phyloP scores from a whole-genome alignment of 371 early-diverging fungal genomes.

The Catenaria anguillulae region DNA sequence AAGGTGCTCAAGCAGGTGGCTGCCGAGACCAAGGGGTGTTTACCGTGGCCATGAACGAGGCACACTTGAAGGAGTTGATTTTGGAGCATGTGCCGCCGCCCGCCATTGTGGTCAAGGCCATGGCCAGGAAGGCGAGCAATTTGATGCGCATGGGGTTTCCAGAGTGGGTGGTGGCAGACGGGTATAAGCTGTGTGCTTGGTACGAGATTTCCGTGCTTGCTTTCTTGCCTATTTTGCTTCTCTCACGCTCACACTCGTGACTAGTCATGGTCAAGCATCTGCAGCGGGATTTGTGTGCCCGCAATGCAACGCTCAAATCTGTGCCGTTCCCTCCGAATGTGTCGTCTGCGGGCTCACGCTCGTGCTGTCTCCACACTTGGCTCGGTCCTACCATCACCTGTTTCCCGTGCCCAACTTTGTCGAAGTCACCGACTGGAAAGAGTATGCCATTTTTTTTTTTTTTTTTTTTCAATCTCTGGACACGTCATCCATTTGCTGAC shows the following conservation, averaged over 20 bases:
- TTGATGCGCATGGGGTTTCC: conserved; percentile 90
- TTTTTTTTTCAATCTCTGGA: neutral
- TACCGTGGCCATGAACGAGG: conserved; percentile 66
- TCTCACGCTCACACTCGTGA: neutral
- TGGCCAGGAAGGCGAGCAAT: conserved; percentile 37
- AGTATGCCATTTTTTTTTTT: neutral
- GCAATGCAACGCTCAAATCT: conserved; percentile 63
- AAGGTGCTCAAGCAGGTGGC: conserved; percentile 60
- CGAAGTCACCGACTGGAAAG: conserved; percentile 14
- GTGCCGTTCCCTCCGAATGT: conserved; percentile 84
- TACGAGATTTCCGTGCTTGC: too few species aligned
- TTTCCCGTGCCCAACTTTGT: conserved; percentile 55
- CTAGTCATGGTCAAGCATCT: conserved; percentile 53
- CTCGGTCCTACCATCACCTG: conserved; percentile 88
- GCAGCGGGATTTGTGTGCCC: conserved; percentile 46
- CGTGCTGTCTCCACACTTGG: conserved; percentile 81
- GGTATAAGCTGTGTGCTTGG: conserved; percentile 71
- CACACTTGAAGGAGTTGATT: conserved; percentile 57
- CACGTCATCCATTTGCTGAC: neutral
- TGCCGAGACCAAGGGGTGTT: conserved; percentile 51
- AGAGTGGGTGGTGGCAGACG: conserved; percentile 30
- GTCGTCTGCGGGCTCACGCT: conserved; percentile 79
- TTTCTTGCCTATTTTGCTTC: neutral
- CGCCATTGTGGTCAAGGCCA: conserved; percentile 26
- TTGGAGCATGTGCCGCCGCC: conserved; percentile 72